Evolutionary conservation across 768 basidiomycete species (phyloP).

Genomic region (Mycena belliarum): DNA sequence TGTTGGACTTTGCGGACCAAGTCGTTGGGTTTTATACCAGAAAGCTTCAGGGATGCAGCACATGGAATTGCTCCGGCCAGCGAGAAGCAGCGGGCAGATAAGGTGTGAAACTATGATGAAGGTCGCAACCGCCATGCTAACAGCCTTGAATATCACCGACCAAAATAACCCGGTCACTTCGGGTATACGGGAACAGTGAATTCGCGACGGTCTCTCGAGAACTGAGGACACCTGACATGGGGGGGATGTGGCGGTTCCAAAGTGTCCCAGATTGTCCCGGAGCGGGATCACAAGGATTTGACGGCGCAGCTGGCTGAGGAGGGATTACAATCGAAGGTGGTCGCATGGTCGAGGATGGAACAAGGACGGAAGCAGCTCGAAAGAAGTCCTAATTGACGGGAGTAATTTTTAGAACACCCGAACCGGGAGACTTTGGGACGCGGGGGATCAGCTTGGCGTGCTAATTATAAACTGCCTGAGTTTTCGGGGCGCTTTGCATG

Average conservation of each 20-base stretch:
- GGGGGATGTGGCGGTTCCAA: neutral
- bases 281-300: no score
- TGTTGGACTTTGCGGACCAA: neutral
- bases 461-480: neutral
- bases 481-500: neutral
- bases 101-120: conserved; percentile 14
- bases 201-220: neutral
- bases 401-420: neutral
- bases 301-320: no score
- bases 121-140: neutral
- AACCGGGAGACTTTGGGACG: neutral
- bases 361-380: neutral
- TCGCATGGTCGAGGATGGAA: no score
- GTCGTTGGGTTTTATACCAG: conserved; percentile 7
- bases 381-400: neutral
- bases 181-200: neutral
- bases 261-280: no score
- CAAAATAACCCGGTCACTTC: neutral
- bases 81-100: neutral
- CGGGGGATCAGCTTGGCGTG: neutral
- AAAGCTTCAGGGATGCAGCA: neutral
- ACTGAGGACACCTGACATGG: neutral
- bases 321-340: no score
- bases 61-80: conserved; percentile 2
- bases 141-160: neutral